Base-by-base conservation (phyloP, 140 eudicot species). In the Artemisia princeps region DNA sequence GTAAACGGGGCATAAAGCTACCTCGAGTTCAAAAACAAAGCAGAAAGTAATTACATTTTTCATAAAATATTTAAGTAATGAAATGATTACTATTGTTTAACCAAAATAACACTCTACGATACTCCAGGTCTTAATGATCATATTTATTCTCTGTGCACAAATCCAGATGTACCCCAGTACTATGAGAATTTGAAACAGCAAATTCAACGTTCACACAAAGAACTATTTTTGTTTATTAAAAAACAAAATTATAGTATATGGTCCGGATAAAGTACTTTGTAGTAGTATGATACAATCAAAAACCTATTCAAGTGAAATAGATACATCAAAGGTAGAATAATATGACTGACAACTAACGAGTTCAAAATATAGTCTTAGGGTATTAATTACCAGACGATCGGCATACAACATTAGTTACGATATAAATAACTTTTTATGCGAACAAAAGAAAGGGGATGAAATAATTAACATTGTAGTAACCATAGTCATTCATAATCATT, bases 21-120 rank as follows among this genome's bases (percentile, higher is more conserved):
- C 81, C 76, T 80, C 81, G 86, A 83, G 90, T 77, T 81, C 82
- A 80, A 84, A 78, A 87, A 63, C 83, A 73, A 78, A 72, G 67
- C 76, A 75, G 77, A 83, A 88, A 86, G 87, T 65, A 23, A 68
- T 40, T 55, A 42, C 51, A 74, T 69, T 66, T 14, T 48, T 59
- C 71, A 42, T 59, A 61, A 12, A 57, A 33, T 33, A 33, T 33
- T 33, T 33, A 33, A 33, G 42, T 6, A 63, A 46, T 11, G 1
- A 44, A 58, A 74, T 15, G 20, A 20, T 46, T 66, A 66, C 30
- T 55, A 73, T 56, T 45, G 49, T 67, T 73, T 51, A 55, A 66
- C 64, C 65, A 68, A 71, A 70, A 60, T 67, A 16, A 37, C 65
- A 72, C 61, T 72, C 70, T 68, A 42, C 65, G 46, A 61, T 37